A percentile compares a stretch with the other conserved stretches of the same genome.
phyloP scores from a whole-genome alignment of 164 flowering plant species.

The Cinnamomum micranthum region DNA sequence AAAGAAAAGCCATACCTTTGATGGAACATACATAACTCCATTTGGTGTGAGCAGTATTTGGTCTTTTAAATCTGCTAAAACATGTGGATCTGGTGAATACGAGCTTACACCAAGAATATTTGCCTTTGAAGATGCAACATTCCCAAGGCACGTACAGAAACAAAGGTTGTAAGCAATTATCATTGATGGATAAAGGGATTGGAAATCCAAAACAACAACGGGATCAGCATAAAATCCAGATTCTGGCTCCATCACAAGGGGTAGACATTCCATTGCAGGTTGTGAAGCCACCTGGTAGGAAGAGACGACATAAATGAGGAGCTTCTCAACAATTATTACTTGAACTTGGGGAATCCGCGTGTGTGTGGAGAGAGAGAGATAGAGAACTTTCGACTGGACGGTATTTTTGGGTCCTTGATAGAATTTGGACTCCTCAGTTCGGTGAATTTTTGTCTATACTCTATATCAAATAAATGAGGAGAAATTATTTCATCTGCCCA shows the following conservation, averaged over 20 bases:
- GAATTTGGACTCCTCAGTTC: too few species aligned
- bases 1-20: slow-evolving; percentile 41
- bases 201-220: slow-evolving; percentile 93
- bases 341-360: too few species aligned
- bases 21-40: slow-evolving; percentile 87
- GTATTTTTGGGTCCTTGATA: too few species aligned
- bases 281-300: slow-evolving; percentile 77
- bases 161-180: slow-evolving; percentile 96
- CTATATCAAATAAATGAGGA: too few species aligned
- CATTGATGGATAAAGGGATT: slow-evolving; percentile 98
- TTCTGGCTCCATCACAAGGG: slow-evolving; percentile 99
- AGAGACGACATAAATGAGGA: background rate
- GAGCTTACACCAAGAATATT: slow-evolving; percentile 78
- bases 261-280: slow-evolving; percentile 99
- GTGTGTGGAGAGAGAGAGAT: too few species aligned
- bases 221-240: slow-evolving; percentile 96
- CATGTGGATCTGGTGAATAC: slow-evolving; percentile 49
- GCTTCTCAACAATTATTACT: background rate
- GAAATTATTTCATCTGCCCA: too few species aligned
- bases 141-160: slow-evolving; percentile 93
- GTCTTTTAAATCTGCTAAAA: slow-evolving; percentile 42
- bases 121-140: slow-evolving; percentile 55
- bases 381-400: too few species aligned
- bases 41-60: slow-evolving; percentile 74
- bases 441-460: too few species aligned